A percentile compares a stretch with the other conserved stretches of the same genome.
Conservation (phyloP, 768 basidiomycete genomes). For the Rhizopogon vinicolor region DNA sequence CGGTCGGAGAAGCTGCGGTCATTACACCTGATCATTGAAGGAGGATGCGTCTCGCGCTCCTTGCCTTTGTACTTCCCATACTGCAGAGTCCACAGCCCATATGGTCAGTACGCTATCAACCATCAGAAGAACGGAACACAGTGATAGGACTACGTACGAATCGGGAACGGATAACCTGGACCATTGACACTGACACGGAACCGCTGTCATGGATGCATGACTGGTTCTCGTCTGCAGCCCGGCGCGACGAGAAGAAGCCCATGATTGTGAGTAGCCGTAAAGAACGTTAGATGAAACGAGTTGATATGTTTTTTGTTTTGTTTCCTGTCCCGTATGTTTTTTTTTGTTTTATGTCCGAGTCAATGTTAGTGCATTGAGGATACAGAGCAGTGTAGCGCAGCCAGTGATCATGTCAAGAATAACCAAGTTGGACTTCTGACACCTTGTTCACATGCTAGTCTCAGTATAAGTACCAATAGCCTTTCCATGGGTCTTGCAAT, state of each 20-base stretch:
- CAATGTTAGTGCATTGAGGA: constrained; percentile 6
- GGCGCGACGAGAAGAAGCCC: constrained; percentile 29
- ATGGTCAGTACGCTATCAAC: constrained; percentile 6
- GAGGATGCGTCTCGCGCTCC: constrained; percentile 41
- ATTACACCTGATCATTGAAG: constrained; percentile 6
- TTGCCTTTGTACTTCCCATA: constrained; percentile 58
- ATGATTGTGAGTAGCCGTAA: constrained; percentile 8
- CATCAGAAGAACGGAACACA: constrained; percentile 10
- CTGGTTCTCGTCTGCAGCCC: constrained; percentile 11
- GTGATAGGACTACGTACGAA: constrained; percentile 39
- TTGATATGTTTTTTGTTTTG: neutral
- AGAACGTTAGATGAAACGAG: neutral
- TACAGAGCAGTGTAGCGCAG: constrained; percentile 19
- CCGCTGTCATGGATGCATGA: constrained; percentile 27
- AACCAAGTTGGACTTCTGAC: constrained; percentile 18
- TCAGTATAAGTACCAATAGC: constrained; percentile 6
- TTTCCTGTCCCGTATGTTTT: neutral
- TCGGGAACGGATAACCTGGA: constrained; percentile 56
- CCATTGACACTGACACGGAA: constrained; percentile 34
- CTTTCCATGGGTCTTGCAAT: neutral
- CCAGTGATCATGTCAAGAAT: neutral
- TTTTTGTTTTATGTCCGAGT: neutral
- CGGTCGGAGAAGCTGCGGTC: constrained; percentile 10
- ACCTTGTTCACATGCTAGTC: constrained; percentile 12
- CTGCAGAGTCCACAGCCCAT: constrained; percentile 21